Base-by-base conservation (phyloP, 1,284 basidiomycete genomes). In the Phlebopus sp. region DNA sequence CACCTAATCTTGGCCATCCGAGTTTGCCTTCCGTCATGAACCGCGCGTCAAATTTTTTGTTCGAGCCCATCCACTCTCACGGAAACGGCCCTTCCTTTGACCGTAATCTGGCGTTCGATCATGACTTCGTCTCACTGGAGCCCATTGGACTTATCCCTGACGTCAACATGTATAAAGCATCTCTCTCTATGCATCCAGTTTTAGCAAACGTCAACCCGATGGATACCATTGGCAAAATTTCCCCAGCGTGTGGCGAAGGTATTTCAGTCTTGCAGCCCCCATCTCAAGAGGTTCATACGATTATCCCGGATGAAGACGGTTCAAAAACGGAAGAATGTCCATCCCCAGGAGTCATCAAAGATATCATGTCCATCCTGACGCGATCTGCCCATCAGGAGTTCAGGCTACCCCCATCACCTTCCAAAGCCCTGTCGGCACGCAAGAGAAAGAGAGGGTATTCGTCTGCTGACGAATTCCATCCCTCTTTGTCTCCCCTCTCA, bases 191-290 rank as follows among this genome's bases (percentile, higher is more conserved):
- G 44, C 60, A 64, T 27, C 47, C 46, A 35, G 60, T 58, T 10
- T 51, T 51, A 43, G 46, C 51, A 8, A 62, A 73, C 29, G 66
- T 82, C 46, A 73, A 81, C 54, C 79, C 79, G 30, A 62, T 72
- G 29, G 74, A 78, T 44, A 68, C 77, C 37, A 68, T 75, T 53
- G 55, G 63, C 27, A 38, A 7, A 35, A 46, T 49, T 5, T 31
- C 58, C 7, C 29, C 44, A 17, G 36, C 37, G 36, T 31, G 45
- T 23, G 47, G 47, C 27, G 56, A 48, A 23, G 10, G 32, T 42
- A 25, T 36, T 9, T 38, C 13, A 15, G 34, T 35, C 34, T 49
- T 44, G 47, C n/a, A 11, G 18, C 35, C 23, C 30, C 25, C 17
- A 10, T 44, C 8, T 11, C 21, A 30, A 44, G 18, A 29, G 7